Evolutionary conservation across 225 moss, liverwort and hornwort species (phyloP), one percentile per base, ranked within the genome.

Genomic region (Thuidium tamariscinum): DNA sequence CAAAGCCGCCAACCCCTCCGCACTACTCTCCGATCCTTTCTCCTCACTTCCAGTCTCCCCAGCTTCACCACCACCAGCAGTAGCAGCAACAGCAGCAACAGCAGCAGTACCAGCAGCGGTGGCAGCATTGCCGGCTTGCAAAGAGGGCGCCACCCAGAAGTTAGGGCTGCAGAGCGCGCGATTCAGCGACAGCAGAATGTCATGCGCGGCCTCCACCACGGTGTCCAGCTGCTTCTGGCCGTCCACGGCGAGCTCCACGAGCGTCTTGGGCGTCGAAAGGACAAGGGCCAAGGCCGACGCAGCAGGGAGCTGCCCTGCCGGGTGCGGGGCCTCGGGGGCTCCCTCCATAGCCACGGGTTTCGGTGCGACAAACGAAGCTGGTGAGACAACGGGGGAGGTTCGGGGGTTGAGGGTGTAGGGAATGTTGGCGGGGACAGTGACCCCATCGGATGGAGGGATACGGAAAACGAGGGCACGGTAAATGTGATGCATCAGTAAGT

Each of bases 121-220:
- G 15, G 87, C 81, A 15, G 84, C 72, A 49, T 81, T 81, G 5
- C 83, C 76, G 22, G 81, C 17, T 48, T 89, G 89, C 83, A 90
- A 77, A 18, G 90, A 92, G 7, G 96, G 94, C 52, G 94, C 94
- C 32, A 92, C 85, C 98, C 98, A 99, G 78, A 94, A 90, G 54
- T 85, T 82, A 11, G 98, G 94, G 75, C 95, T 96, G 83, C 95
- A 93, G 10, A 99, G 92, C 16, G 92, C 94, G 55, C 95, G 94
- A 74, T 96, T 95, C 74, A 99, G 87, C 12, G 97, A 93, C 36
- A 92, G 89, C 34, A 99, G 87, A 60, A 99, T 97, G 77, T 96
- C 91, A 63, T 99, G 97, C 25, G 97, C 96, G 37, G 94, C 95
- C 69, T 99, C 95, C 89, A 99, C 94, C 17, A 95, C 95, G 23